These are phyloP conservation scores for Turnera subulata DNA, from an alignment of 345 rosid species.

Conservation along the genomic window DNA sequence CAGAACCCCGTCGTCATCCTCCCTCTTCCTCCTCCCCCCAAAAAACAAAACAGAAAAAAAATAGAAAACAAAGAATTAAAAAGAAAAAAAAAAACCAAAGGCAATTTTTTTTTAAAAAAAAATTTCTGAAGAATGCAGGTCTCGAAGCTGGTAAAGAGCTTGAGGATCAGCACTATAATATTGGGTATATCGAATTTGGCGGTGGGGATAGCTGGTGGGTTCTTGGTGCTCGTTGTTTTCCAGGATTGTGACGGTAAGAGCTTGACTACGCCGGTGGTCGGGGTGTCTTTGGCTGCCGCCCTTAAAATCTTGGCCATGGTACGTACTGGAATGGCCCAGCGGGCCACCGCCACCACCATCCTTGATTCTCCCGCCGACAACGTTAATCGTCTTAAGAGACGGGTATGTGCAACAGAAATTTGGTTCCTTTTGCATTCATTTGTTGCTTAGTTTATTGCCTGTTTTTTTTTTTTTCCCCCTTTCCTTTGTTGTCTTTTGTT, in stretches of 20 bases:
- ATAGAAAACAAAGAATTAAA: neutral
- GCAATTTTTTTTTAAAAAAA: no score
- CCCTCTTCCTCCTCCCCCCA: no score
- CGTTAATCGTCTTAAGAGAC: constrained; percentile 45
- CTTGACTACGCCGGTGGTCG: constrained; percentile 27
- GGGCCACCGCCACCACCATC: constrained; percentile 56
- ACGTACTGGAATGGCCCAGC: constrained; percentile 55
- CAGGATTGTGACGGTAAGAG: constrained; percentile 31
- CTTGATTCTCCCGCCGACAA: constrained; percentile 48
- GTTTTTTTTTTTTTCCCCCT: neutral
- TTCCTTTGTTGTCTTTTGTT: no score
- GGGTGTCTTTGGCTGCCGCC: constrained; percentile 48
- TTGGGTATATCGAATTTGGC: constrained; percentile 43
- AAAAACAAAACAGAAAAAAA: neutral
- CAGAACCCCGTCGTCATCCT: no score
- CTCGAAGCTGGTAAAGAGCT: constrained; percentile 23
- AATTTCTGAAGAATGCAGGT: neutral
- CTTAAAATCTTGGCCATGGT: constrained; percentile 53
- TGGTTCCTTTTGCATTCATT: neutral
- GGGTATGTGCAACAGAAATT: constrained; percentile 32
- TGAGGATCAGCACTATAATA: constrained; percentile 42
- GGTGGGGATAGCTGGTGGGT: constrained; percentile 47
- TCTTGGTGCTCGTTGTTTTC: constrained; percentile 29
- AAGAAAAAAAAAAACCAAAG: neutral
- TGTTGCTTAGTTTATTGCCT: neutral